A percentile compares a stretch with the other conserved stretches of the same genome.
These are phyloP conservation scores for Rhodotorula sphaerocarpa DNA, from an alignment of 768 basidiomycete species.

Conservation along the genomic window DNA sequence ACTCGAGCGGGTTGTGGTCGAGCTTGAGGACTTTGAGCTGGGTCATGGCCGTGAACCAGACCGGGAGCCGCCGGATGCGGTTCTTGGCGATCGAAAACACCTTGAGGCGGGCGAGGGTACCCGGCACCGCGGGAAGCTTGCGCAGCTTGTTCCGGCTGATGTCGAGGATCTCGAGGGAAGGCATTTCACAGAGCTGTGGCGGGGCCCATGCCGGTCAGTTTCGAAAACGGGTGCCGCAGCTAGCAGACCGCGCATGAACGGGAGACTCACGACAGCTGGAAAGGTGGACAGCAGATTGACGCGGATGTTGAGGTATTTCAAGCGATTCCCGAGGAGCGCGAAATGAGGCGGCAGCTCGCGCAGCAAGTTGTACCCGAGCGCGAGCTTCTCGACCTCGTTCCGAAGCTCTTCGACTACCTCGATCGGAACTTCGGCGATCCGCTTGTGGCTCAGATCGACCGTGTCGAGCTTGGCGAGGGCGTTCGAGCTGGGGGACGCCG, in stretches of 20 bases:
- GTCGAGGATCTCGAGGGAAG: constrained; percentile 85
- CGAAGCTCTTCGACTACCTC: constrained; percentile 71
- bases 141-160: constrained; percentile 85
- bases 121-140: constrained; percentile 67
- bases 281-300: constrained; percentile 72
- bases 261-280: constrained; percentile 68
- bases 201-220: background rate
- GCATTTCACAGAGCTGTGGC: constrained; percentile 66
- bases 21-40: constrained; percentile 70
- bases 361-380: constrained; percentile 76
- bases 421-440: constrained; percentile 65
- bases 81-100: constrained; percentile 82
- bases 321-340: constrained; percentile 54
- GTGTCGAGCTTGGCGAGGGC: constrained; percentile 49
- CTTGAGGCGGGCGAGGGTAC: constrained; percentile 65
- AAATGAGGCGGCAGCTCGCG: constrained; percentile 68
- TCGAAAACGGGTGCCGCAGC: background rate
- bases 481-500: too few species aligned
- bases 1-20: constrained; percentile 86
- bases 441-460: constrained; percentile 71
- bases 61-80: constrained; percentile 67
- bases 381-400: constrained; percentile 57
- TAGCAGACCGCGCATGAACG: too few species aligned
- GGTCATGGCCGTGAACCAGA: constrained; percentile 65
- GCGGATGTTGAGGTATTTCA: constrained; percentile 80